A percentile compares a stretch with the other conserved stretches of the same genome.
phyloP scores from a whole-genome alignment of 352 stramenopile species.

The Phytophthora litchii region DNA sequence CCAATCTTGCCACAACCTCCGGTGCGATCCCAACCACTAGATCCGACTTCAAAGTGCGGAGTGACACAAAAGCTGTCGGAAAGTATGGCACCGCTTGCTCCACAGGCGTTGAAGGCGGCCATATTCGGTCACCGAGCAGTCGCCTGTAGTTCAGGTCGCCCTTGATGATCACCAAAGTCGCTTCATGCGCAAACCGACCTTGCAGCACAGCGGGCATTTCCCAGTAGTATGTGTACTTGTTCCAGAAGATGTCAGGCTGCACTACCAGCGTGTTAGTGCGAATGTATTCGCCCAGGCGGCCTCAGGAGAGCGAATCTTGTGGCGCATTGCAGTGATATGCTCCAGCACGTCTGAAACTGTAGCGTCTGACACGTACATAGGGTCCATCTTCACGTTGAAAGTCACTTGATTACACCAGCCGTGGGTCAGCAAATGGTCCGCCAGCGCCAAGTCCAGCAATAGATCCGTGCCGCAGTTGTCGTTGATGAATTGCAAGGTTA shows the following conservation, averaged over 20 bases:
- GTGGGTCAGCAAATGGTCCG: constrained; percentile 62
- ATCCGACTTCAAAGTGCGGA: constrained; percentile 79
- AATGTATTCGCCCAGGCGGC: constrained; percentile 51
- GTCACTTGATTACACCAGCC: constrained; percentile 57
- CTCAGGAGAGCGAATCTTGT: constrained; percentile 28
- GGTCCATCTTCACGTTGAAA: constrained; percentile 76
- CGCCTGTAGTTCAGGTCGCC: constrained; percentile 98
- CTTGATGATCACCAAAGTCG: constrained; percentile 95
- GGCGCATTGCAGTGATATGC: constrained; percentile 60
- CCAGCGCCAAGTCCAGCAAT: constrained; percentile 69
- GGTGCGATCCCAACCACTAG: constrained; percentile 62
- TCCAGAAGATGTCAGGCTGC: constrained; percentile 62
- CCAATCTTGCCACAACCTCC: constrained; percentile 44
- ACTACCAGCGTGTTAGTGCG: constrained; percentile 28
- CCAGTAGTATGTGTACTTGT: constrained; percentile 75
- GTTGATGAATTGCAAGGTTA: constrained; percentile 67
- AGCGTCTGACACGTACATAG: constrained; percentile 85
- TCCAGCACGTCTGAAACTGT: constrained; percentile 58
- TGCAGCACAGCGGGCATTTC: constrained; percentile 54
- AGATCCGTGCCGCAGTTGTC: constrained; percentile 83
- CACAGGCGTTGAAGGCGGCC: constrained; percentile 86
- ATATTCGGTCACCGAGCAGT: constrained; percentile 93
- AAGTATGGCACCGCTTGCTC: constrained; percentile 86
- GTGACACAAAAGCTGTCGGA: constrained; percentile 61
- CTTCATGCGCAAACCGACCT: constrained; percentile 33